phyloP scores from a whole-genome alignment of 2,329 filamentous ascomycete genomes.

The Albophoma yamanashiensis region DNA sequence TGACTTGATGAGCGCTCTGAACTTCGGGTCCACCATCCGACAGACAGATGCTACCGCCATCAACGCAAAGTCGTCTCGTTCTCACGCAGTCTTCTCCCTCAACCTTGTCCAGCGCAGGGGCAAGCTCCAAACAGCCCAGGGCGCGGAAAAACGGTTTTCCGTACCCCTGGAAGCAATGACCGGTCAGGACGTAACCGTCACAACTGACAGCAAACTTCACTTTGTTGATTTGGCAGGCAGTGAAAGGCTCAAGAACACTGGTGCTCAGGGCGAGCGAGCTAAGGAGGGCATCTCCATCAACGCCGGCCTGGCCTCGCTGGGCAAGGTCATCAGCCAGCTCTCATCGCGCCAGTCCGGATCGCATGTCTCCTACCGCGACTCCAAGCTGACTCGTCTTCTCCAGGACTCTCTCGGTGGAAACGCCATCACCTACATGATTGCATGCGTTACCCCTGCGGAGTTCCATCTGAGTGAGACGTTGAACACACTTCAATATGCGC shows the following conservation, averaged over 20 bases:
- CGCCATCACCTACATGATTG: constrained; percentile 99
- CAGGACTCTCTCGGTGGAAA: constrained; percentile 96
- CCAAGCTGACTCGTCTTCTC: constrained; percentile 85
- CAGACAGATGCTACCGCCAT: constrained; percentile 96
- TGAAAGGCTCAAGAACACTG: constrained; percentile 93
- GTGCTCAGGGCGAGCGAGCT: constrained; percentile 86
- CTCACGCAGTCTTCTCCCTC: constrained; percentile 92
- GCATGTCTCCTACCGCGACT: constrained; percentile 96
- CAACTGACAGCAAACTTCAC: constrained; percentile 94
- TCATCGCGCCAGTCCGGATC: constrained; percentile 80
- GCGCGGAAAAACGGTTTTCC: constrained; percentile 74
- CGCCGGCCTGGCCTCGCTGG: constrained; percentile 82
- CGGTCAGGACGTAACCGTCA: constrained; percentile 55
- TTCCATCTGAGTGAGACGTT: constrained; percentile 96
- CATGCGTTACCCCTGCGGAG: constrained; percentile 91
- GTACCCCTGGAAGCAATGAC: constrained; percentile 74
- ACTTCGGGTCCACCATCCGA: constrained; percentile 86
- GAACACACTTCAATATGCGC: constrained; percentile 95
- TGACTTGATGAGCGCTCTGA: constrained; percentile 78
- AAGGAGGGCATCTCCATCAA: constrained; percentile 98
- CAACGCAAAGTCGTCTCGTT: constrained; percentile 94
- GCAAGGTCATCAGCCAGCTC: constrained; percentile 96
- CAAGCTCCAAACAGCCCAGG: constrained; percentile 39
- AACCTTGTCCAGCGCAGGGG: constrained; percentile 81
- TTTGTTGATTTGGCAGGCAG: constrained; percentile 97